Evolutionary conservation across 2,329 filamentous ascomycete genomes (phyloP).

Genomic region (Cryphonectria radicalis): DNA sequence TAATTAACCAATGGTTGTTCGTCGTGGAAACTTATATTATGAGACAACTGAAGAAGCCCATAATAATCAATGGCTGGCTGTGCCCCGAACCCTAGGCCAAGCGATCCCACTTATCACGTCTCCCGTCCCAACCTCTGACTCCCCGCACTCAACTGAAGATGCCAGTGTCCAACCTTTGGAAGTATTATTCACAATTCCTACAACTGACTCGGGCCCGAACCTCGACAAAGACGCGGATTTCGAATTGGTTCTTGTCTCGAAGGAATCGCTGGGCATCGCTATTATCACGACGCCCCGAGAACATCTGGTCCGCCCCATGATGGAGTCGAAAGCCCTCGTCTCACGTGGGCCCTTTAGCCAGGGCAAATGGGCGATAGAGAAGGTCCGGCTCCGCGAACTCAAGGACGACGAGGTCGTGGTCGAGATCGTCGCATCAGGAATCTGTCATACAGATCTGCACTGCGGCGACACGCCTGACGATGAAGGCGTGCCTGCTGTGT

Average conservation of each 20-base stretch:
- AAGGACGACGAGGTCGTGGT: constrained; percentile 54
- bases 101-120: neutral
- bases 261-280: neutral
- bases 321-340: constrained; percentile 38
- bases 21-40: neutral
- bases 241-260: neutral
- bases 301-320: constrained; percentile 17
- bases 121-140: neutral
- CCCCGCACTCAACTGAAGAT: neutral
- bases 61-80: neutral
- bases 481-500: constrained; percentile 25
- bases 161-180: too few species aligned
- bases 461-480: constrained; percentile 44
- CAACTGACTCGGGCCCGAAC: neutral
- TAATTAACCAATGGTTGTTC: neutral
- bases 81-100: neutral
- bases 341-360: constrained; percentile 39
- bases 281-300: neutral
- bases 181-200: neutral
- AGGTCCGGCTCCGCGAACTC: constrained; percentile 36
- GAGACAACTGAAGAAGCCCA: neutral
- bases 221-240: neutral
- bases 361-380: constrained; percentile 40
- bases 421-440: constrained; percentile 56
- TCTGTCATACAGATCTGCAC: constrained; percentile 59